Evolutionary conservation across 2,329 filamentous ascomycete species (phyloP), one percentile per base, ranked within the genome.

Genomic region (Leptographium flavum): DNA sequence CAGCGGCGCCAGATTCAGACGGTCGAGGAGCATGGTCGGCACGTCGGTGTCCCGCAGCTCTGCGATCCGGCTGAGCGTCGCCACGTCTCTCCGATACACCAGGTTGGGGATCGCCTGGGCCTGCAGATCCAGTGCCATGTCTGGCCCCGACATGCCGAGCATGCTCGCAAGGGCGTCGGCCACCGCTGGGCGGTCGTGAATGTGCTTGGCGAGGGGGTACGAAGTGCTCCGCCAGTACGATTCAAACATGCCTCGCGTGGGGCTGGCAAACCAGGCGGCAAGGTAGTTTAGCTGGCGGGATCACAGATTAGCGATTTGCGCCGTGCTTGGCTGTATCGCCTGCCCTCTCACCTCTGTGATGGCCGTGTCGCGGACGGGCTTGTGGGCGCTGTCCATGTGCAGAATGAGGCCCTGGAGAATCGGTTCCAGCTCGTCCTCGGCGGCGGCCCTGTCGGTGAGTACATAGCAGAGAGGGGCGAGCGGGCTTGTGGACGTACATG

Each of bases 181-280:
- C 56, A 88, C 83, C 54, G 92, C 85, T n/a, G 92, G 90, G 39
- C 82, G 76, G 40, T 75, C 71, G 21, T 81, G 71, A 49, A 96
- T 72, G 54, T 94, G 86, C 58, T 87, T 90, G 25, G 92, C 81
- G 2, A 86, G 80, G 42, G 81, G 74, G 48, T 90, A 82, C 1
- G 87, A 88, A 38, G 98, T 69, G 27, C 76, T 90, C 52, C 79
- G 77, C 88, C 90, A 96, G 60, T 87, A 96, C 1, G 90, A 87
- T 45, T 81, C 78, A 46, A 96, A 81, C 0, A 98, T 76, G 25
- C 73, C 70, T 2, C 81, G 73, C 1, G 76, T 81, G 32, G 76
- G 68, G 3, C 70, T n/a, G n/a, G n/a, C 68, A 35, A 79, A 73
- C 40, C 70, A 66, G 43, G 81, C 73, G 2, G 87, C 83, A 41